Percentiles rank a stretch among this genome's conserved stretches.
These are phyloP conservation scores for Eutypella sp. DNA, from an alignment of 2,329 filamentous ascomycete species.

Conservation along the genomic window DNA sequence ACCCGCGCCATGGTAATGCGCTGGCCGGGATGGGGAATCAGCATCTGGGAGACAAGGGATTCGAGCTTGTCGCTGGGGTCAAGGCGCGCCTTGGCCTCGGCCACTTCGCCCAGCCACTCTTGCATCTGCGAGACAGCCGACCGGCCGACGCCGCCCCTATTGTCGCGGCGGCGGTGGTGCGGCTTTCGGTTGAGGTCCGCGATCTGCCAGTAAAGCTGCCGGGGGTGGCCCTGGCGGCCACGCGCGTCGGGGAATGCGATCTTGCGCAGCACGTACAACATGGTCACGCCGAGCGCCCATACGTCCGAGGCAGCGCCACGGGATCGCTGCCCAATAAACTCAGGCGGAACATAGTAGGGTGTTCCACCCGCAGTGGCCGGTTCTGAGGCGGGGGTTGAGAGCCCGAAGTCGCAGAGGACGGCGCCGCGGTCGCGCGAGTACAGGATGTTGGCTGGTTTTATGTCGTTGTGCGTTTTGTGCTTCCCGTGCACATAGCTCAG, in stretches of 20 bases:
- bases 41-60: constrained; percentile 48
- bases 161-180: constrained; percentile 16
- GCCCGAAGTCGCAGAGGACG: constrained; percentile 56
- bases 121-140: constrained; percentile 49
- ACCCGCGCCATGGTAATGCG: constrained; percentile 52
- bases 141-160: constrained; percentile 11
- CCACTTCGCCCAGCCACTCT: constrained; percentile 50
- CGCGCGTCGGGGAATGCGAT: constrained; percentile 51
- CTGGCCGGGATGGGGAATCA: constrained; percentile 45
- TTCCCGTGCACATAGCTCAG: constrained; percentile 52
- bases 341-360: constrained; percentile 57
- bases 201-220: constrained; percentile 54
- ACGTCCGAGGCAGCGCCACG: constrained; percentile 53
- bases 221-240: constrained; percentile 41
- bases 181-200: constrained; percentile 46
- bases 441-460: constrained; percentile 58
- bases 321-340: constrained; percentile 51
- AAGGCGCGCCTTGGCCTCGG: constrained; percentile 41
- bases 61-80: constrained; percentile 45
- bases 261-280: constrained; percentile 54
- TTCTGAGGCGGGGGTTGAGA: constrained; percentile 44
- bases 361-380: constrained; percentile 50
- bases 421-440: constrained; percentile 55
- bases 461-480: constrained; percentile 55
- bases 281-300: constrained; percentile 56